Conservation (phyloP, 2,329 filamentous ascomycete species). For the Bimuria novae-zelandiae region DNA sequence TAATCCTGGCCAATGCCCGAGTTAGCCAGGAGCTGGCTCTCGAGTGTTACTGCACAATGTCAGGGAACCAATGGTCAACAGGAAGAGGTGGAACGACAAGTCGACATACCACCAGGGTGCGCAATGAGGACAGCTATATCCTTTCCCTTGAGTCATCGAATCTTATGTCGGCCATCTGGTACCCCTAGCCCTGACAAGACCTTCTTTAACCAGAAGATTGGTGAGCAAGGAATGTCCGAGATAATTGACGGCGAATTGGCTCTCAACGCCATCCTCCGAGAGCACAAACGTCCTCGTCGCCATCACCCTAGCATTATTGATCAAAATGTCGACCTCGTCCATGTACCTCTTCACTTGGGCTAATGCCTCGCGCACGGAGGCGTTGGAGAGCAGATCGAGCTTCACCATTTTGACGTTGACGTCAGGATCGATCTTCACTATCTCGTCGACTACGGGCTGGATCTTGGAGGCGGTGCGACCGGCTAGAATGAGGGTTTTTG, state of each 20-base stretch:
- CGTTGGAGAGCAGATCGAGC: neutral
- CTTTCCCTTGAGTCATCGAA: slow-evolving; percentile 3
- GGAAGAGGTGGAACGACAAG: too few relatives aligned
- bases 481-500: neutral
- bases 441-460: neutral
- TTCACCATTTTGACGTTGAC: neutral
- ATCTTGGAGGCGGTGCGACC: neutral
- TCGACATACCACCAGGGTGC: neutral
- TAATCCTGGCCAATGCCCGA: slow-evolving; percentile 9
- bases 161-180: neutral
- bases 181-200: neutral
- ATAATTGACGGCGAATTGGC: slow-evolving; percentile 5
- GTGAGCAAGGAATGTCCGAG: neutral
- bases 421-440: neutral
- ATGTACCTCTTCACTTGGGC: neutral
- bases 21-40: slow-evolving; percentile 6
- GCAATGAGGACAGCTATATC: slow-evolving; percentile 5
- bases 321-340: slow-evolving; percentile 45
- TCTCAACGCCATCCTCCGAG: slow-evolving; percentile 1
- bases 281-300: slow-evolving; percentile 3
- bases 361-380: neutral
- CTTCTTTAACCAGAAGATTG: neutral
- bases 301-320: slow-evolving; percentile 48
- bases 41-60: slow-evolving; percentile 1
- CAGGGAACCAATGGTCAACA: neutral